These are phyloP conservation scores for Akanthomyces lecanii DNA, from an alignment of 2,329 filamentous ascomycete genomes.

Conservation along the genomic window DNA sequence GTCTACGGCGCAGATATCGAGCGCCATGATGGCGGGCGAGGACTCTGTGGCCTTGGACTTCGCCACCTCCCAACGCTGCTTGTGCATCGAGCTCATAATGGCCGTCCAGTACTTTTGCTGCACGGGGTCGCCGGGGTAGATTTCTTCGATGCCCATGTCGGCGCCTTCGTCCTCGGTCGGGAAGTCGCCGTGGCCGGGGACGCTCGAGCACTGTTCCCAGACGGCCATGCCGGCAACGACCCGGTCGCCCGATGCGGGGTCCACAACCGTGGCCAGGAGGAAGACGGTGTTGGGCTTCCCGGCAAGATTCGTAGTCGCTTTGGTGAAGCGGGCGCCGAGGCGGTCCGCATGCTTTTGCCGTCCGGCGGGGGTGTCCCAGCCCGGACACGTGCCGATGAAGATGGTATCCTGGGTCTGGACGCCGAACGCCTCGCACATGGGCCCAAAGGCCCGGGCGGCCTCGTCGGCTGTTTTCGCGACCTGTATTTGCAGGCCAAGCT, in stretches of 20 bases:
- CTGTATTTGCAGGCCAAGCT: slow-evolving; percentile 21
- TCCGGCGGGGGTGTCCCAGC: slow-evolving; percentile 50
- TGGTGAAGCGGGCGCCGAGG: slow-evolving; percentile 39
- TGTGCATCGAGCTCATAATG: slow-evolving; percentile 40
- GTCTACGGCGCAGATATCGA: slow-evolving; percentile 50
- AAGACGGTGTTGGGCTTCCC: slow-evolving; percentile 49
- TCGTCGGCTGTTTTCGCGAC: slow-evolving; percentile 27
- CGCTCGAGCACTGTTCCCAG: slow-evolving; percentile 49
- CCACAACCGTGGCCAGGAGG: slow-evolving; percentile 48
- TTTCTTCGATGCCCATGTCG: slow-evolving; percentile 29
- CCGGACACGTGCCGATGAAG: slow-evolving; percentile 49
- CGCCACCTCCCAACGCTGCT: slow-evolving; percentile 39
- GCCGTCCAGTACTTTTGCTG: slow-evolving; percentile 46
- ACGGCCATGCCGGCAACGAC: slow-evolving; percentile 49
- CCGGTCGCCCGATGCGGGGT: slow-evolving; percentile 24
- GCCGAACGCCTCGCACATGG: slow-evolving; percentile 40
- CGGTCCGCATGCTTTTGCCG: slow-evolving; percentile 31
- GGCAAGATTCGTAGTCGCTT: slow-evolving; percentile 35
- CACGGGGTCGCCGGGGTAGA: slow-evolving; percentile 40
- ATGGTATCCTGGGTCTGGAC: slow-evolving; percentile 46
- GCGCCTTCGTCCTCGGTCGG: slow-evolving; percentile 31
- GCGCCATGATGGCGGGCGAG: slow-evolving; percentile 44
- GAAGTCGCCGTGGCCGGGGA: slow-evolving; percentile 44
- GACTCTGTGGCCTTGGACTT: slow-evolving; percentile 34
- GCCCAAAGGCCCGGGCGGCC: slow-evolving; percentile 25